Evolutionary conservation across 768 basidiomycete genomes (phyloP).

Genomic region (Naganishia randhawae): DNA sequence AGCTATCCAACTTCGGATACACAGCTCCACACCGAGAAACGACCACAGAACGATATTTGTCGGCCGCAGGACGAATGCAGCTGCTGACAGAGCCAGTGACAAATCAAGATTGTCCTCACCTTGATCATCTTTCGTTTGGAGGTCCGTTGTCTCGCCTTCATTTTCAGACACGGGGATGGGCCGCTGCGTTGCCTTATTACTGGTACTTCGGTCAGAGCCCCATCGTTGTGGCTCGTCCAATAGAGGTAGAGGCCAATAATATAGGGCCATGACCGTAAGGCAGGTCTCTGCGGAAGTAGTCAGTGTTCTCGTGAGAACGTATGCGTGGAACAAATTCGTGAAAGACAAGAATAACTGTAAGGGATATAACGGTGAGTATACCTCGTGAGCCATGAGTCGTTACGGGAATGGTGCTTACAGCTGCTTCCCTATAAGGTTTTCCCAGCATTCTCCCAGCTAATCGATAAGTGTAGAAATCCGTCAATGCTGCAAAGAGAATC

Average conservation of each 20-base stretch:
- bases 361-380: constrained; percentile 3
- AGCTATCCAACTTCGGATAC: constrained; percentile 38
- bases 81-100: constrained; percentile 61
- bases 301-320: constrained; percentile 78
- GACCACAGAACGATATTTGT: constrained; percentile 85
- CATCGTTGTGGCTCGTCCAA: not conserved
- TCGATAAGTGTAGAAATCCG: constrained; percentile 69
- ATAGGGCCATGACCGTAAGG: constrained; percentile 71
- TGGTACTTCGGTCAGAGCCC: not conserved
- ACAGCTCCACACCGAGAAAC: constrained; percentile 61
- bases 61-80: constrained; percentile 78
- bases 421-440: constrained; percentile 58
- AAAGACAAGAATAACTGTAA: constrained; percentile 71
- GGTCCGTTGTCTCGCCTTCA: not conserved
- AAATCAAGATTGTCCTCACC: constrained; percentile 31
- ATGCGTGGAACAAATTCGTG: constrained; percentile 79
- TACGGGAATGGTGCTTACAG: constrained; percentile 58
- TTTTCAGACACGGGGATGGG: constrained; percentile 32
- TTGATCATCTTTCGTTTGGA: not conserved
- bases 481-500: constrained; percentile 69
- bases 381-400: constrained; percentile 3
- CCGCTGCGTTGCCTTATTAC: constrained; percentile 34
- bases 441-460: constrained; percentile 63
- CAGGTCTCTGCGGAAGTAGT: constrained; percentile 92
- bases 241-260: constrained; percentile 59